Evolutionary conservation across 106 monocot genomes (phyloP), one percentile per base, ranked within the genome.

Genomic region (Ottelia alismoides): DNA sequence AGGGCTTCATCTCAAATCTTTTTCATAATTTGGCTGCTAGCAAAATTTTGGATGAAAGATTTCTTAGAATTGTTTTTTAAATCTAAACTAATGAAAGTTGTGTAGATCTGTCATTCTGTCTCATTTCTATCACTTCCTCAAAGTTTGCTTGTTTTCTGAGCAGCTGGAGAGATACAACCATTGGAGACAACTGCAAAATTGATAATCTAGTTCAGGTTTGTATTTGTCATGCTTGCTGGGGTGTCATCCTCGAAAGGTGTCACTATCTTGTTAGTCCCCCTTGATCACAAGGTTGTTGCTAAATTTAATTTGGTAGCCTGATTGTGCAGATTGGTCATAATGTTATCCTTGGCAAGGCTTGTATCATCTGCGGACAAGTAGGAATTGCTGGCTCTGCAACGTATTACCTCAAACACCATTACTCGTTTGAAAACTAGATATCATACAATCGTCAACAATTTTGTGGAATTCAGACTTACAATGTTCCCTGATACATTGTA

Each of bases 381-480:
- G 98, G 98, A n/a, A 72, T 98, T 66, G 90, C 90, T 57, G 98
- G 98, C 64, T 98, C 98, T 63, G 89, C 58, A 2, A 90, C 85
- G 98, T 98, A 82, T 62, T 72, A 28, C 16, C 6, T 43, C n/a
- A n/a, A n/a, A n/a, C n/a, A n/a, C 16, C 16, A 16, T 16, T 7
- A 43, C 6, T 43, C 6, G 16, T 43, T 43, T 43, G 40, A 43
- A 7, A 6, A 43, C 40, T 43, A 43, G 16, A 6, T 43, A 7
- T 43, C 10, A 43, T 43, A 16, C 40, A 43, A 6, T 43, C 16
- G 6, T 7, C 40, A 43, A 7, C 10, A 43, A 16, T 43, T 43
- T 43, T 6, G 6, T 43, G 6, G 40, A 7, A 43, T 43, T 43
- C 40, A 7, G 6, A 43, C 10, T 16, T 7, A 43, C 40, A 43